A percentile compares a stretch with the other conserved stretches of the same genome.
These are phyloP conservation scores for Allomyces arbusculus DNA, from an alignment of 192 early-diverging fungal species.

Conservation along the genomic window DNA sequence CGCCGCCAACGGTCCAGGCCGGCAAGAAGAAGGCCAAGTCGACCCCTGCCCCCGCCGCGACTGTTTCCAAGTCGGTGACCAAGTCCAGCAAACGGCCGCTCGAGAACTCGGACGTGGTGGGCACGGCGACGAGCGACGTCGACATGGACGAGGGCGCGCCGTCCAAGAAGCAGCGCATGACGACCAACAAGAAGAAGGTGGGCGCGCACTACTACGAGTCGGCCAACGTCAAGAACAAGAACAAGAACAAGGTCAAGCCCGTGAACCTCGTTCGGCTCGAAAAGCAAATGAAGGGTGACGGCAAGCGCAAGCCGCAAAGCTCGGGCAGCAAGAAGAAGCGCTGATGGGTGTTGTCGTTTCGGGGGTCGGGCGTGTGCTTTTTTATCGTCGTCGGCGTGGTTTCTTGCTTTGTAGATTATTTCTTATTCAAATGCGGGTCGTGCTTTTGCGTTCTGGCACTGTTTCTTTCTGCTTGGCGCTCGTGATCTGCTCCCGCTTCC, in stretches of 20 bases:
- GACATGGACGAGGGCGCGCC: slow-evolving; percentile 1
- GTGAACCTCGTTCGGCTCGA: slow-evolving; percentile 32
- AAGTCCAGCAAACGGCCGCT: slow-evolving; percentile 11
- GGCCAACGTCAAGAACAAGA: slow-evolving; percentile 90
- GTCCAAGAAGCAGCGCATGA: slow-evolving; percentile 56
- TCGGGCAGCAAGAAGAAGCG: too few species aligned
- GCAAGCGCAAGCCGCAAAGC: slow-evolving; percentile 11
- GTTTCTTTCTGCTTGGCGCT: too few species aligned
- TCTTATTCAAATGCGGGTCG: too few species aligned
- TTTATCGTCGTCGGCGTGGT: too few species aligned
- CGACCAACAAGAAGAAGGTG: slow-evolving; percentile 79
- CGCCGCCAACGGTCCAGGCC: slow-evolving; percentile 4
- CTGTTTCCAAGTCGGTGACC: slow-evolving; percentile 5
- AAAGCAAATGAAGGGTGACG: slow-evolving; percentile 20
- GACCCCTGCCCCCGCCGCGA: slow-evolving; percentile 1
- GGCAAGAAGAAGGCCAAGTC: slow-evolving; percentile 10
- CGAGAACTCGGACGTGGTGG: slow-evolving; percentile 5
- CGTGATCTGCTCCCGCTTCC: too few species aligned
- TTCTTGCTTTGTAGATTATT: too few species aligned
- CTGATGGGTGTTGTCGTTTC: too few species aligned
- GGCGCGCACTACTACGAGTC: slow-evolving; percentile 76
- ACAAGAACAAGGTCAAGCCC: slow-evolving; percentile 38
- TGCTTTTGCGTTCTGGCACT: too few species aligned
- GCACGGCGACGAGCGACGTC: slow-evolving; percentile 12
- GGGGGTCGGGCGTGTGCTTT: too few species aligned